A percentile compares a stretch with the other conserved stretches of the same genome.
Evolutionary conservation across 148 eudicot genomes (phyloP).

Genomic region (Rhododendron henanense): DNA sequence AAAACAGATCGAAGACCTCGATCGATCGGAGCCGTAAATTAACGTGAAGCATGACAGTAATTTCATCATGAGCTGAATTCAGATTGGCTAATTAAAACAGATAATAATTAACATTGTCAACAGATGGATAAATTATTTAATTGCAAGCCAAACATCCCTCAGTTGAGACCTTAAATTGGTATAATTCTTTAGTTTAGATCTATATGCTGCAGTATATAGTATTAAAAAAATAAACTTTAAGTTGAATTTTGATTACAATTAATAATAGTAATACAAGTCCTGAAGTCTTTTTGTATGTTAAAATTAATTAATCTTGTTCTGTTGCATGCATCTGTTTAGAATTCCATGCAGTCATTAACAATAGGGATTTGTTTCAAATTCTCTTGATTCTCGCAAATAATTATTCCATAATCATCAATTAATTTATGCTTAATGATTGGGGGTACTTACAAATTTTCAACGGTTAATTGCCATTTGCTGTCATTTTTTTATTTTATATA

Average conservation of each 20-base stretch:
- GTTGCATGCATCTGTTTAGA: neutral
- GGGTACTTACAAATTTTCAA: neutral
- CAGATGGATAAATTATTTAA: neutral
- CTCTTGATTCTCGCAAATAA: neutral
- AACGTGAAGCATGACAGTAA: neutral
- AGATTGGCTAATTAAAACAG: neutral
- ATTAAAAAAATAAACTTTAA: neutral
- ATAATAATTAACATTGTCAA: neutral
- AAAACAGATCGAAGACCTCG: too few relatives aligned
- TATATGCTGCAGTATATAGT: neutral
- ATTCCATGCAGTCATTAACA: neutral
- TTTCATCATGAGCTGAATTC: neutral
- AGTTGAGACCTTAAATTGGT: neutral
- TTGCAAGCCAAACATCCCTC: neutral
- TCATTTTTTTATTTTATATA: neutral
- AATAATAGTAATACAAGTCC: neutral
- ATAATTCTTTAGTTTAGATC: neutral
- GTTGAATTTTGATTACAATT: neutral
- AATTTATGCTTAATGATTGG: neutral
- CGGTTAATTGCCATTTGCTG: neutral
- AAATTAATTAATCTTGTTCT: neutral
- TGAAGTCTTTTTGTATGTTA: neutral
- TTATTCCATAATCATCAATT: neutral
- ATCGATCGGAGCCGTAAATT: too few relatives aligned
- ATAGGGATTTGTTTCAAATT: neutral